Evolutionary conservation across 495 filamentous ascomycete species (phyloP), one percentile per base, ranked within the genome.

Genomic region (Annulohypoxylon moriforme): DNA sequence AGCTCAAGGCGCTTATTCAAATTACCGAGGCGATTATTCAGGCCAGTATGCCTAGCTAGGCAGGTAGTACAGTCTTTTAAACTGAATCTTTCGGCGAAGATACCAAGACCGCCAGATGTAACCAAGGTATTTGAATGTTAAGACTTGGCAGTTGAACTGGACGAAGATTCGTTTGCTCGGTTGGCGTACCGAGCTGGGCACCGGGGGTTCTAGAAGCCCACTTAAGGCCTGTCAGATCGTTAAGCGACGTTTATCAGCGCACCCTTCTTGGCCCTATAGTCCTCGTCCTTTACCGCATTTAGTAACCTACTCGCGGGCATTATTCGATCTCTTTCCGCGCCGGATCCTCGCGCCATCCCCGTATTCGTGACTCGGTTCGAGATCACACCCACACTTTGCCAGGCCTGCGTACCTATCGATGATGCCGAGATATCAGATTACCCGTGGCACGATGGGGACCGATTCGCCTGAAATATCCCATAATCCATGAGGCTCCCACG

Each of bases 241-340:
- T 63, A 61, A 64, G 31, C 56, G 67, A 44, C 58, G 24, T 24
- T 29, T n/a, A 29, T 11, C 33, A 8, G 9, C 33, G 4, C 7
- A 31, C 14, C 10, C 14, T 27, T 7, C n/a, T 10, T 49, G 34
- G 42, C 44, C 27, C n/a, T 24, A 24, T n/a, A 29, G 50, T 6
- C 24, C 59, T 64, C 40, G 55, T 65, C 64, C 64, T 57, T 65
- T 65, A 65, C 70, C 70, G 53, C 56, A 31, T 73, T 49, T 55
- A 38, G 70, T 68, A 73, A 73, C 70, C 70, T 73, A 8, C 64
- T 73, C 70, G 70, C 64, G 59, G 60, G 46, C 59, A 40, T 67
- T 67, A 11, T 62, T 60, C 66, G 40, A 58, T 56, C 36, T 36
- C 57, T 25, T 61, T 42, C 56, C 50, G 38, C 36, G 56, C 50